A percentile compares a stretch with the other conserved stretches of the same genome.
phyloP scores from a whole-genome alignment of 345 rosid genomes.

The Firmiana major region DNA sequence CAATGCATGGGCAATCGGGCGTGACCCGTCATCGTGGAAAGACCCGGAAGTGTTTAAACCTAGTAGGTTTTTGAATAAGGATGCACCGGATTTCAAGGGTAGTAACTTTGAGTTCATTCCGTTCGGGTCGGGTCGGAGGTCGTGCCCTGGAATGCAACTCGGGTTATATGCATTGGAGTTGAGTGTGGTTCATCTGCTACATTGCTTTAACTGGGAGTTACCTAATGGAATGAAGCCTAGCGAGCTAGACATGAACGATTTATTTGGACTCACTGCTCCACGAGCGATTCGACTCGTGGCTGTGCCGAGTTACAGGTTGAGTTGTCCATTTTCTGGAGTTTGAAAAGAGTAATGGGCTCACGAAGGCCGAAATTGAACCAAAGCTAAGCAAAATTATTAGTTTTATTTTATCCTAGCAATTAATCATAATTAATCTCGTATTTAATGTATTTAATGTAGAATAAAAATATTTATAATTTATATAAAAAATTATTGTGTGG shows the following conservation, averaged over 20 bases:
- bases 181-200: conserved; percentile 61
- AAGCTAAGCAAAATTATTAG: too few species aligned
- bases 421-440: too few species aligned
- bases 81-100: conserved; percentile 58
- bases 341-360: neutral
- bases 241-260: conserved; percentile 61
- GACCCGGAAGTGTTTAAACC: conserved; percentile 60
- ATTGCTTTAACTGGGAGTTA: conserved; percentile 67
- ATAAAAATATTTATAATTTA: too few species aligned
- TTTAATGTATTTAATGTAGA: too few species aligned
- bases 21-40: conserved; percentile 54
- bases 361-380: neutral
- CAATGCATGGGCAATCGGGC: conserved; percentile 58
- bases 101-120: conserved; percentile 61
- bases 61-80: conserved; percentile 40
- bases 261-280: conserved; percentile 84
- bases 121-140: conserved; percentile 78
- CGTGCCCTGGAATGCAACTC: conserved; percentile 82
- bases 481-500: too few species aligned
- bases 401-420: too few species aligned
- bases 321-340: conserved; percentile 23
- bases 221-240: conserved; percentile 56
- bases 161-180: conserved; percentile 68
- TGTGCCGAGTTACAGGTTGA: conserved; percentile 46
- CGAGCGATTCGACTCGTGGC: conserved; percentile 54